These are phyloP conservation scores for Alnus glutinosa DNA, from an alignment of 306 rosid genomes.

Conservation along the genomic window DNA sequence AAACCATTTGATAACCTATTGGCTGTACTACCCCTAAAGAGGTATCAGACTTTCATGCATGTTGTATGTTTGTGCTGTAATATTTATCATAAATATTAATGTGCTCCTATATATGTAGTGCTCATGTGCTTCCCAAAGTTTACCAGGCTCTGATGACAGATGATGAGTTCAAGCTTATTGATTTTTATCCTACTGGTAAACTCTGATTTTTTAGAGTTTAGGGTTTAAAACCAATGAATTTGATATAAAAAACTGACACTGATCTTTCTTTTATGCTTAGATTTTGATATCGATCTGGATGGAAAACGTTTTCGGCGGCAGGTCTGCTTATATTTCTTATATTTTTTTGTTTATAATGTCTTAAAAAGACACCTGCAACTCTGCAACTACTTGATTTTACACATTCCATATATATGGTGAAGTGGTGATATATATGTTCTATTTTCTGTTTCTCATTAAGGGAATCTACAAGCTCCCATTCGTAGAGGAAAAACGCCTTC, in stretches of 20 bases:
- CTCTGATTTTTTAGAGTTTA: neutral
- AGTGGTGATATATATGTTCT: neutral
- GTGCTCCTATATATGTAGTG: slow-evolving; percentile 29
- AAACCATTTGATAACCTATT: slow-evolving; percentile 61
- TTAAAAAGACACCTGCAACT: too few species aligned
- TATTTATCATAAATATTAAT: neutral
- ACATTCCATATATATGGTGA: neutral
- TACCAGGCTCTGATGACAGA: slow-evolving; percentile 40
- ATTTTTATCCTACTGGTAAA: slow-evolving; percentile 55
- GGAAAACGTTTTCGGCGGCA: slow-evolving; percentile 58
- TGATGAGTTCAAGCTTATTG: slow-evolving; percentile 37
- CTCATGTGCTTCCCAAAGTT: slow-evolving; percentile 49
- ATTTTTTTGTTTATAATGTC: too few species aligned
- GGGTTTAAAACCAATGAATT: neutral
- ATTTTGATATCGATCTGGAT: slow-evolving; percentile 51
- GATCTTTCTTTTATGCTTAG: slow-evolving; percentile 19
- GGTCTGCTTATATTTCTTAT: slow-evolving; percentile 33
- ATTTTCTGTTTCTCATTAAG: slow-evolving; percentile 16
- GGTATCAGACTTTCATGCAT: slow-evolving; percentile 27
- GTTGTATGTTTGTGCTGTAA: too few species aligned
- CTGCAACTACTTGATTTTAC: neutral
- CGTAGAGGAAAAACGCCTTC: slow-evolving; percentile 46
- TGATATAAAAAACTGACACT: neutral
- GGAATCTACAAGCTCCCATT: slow-evolving; percentile 53
- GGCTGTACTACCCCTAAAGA: slow-evolving; percentile 47